Base-by-base conservation (phyloP, 805 yeast species). In the Candida sphagnicola region DNA sequence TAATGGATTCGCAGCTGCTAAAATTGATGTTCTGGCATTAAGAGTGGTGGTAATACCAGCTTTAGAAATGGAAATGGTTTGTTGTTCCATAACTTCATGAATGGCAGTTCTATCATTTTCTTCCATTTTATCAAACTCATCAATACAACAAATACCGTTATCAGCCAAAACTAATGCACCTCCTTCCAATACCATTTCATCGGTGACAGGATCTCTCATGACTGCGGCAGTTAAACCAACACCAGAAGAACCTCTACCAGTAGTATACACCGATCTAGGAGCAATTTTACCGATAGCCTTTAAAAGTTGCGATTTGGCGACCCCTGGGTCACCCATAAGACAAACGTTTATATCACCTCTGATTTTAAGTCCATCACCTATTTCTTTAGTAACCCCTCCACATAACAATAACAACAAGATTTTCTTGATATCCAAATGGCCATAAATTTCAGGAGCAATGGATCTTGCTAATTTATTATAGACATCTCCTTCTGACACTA, bases 1-100 rank as follows among this genome's bases (percentile, higher is more conserved):
- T 26, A 90, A 69, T 14, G 99, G 99, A 67, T 93, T 93, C n/a
- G 99, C 99, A 21, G 99, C 99, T 0, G 99, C 99, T 46, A 93
- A 66, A 44, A 93, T 86, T 4, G 97, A 90, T 0, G 98, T 78
- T 59, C 99, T 78, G 5, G 99, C 99, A 58, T 93, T 93, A 50
- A 93, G 71, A 2, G 97, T 87, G 8, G 99, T 93, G 46, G 93
- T 86, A 51, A 93, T 93, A 49, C 99, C 99, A 3, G 99, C 99
- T 63, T 93, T 93, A 31, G 97, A 86, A 42, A 93, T 93, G 16
- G 96, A 86, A 42, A 93, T 93, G 2, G 99, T 93, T 64, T 93
- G 99, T 62, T 93, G 99, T 67, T 93, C 99, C 99, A 93, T 93
- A 24, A 93, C 99, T 71, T 91, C 99, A 64, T 91, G 98, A 56